Base-by-base conservation (phyloP, 148 eudicot genomes). In the Pouteria glomerata region DNA sequence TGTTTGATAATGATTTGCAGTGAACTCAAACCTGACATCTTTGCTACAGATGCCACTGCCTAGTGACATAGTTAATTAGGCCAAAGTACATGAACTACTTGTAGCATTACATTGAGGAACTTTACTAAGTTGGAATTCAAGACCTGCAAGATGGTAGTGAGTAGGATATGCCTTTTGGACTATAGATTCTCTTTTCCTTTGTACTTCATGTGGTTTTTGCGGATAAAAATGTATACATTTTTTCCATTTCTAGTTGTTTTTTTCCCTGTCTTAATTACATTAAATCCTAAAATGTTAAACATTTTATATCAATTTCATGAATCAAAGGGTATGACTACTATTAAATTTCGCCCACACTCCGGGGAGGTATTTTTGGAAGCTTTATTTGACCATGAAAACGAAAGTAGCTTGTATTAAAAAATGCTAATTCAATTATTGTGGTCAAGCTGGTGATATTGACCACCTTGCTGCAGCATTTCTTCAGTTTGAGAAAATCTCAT, bases 381-480 rank as follows among this genome's bases (percentile, higher is more conserved):
- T 70, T n/a, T n/a, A n/a, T n/a, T n/a, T n/a, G n/a, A n/a, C 5
- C 44, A 44, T 39, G 39, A 2, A 57, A 62, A 19, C 48, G 59
- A n/a, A 24, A n/a, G 30, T 57, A 33, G 18, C 19, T 73, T 70
- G 45, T 56, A 11, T 59, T n/a, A n/a, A n/a, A 48, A 51, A 2
- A 19, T 61, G 6, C 60, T 75, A 8, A 19, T 44, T 26, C 33
- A 64, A 19, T 41, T 69, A 73, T 34, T 63, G 66, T 78, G 76
- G 80, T 71, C 88, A 95, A 97, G 96, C 99, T 73, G 99, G 99
- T 64, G n/a, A n/a, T n/a, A n/a, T n/a, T n/a, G n/a, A n/a, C n/a
- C n/a, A n/a, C n/a, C n/a, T n/a, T n/a, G n/a, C 97, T 35, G 97
- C 97, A 72, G 81, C 96, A 42, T 95, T 95, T 84, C 94, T 95